Conservation (phyloP, 345 rosid species). For the Microcos paniculata region DNA sequence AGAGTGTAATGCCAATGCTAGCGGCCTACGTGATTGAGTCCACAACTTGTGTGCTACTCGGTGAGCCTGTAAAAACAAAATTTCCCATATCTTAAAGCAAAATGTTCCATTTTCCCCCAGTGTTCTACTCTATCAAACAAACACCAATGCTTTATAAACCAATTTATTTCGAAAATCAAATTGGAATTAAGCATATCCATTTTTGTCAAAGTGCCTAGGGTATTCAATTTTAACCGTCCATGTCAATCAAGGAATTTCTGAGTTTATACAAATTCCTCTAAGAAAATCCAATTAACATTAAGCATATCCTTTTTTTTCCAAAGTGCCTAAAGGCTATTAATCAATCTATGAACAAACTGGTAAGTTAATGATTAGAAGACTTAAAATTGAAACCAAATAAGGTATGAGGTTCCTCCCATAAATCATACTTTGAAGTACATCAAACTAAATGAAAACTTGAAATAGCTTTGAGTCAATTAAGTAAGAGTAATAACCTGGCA, state of each 20-base stretch:
- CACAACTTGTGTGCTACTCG: slow-evolving; percentile 88
- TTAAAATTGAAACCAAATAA: background rate
- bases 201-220: background rate
- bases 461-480: background rate
- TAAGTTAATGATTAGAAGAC: background rate
- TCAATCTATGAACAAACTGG: background rate
- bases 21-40: slow-evolving; percentile 69
- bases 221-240: background rate
- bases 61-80: slow-evolving; percentile 58
- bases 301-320: background rate
- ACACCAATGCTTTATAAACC: background rate
- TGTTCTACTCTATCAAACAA: background rate
- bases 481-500: slow-evolving; percentile 56
- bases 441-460: background rate
- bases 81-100: background rate
- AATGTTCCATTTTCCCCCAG: background rate
- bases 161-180: background rate
- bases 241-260: background rate
- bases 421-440: background rate
- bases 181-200: background rate
- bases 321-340: background rate
- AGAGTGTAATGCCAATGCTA: slow-evolving; percentile 91
- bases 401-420: background rate
- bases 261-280: no score
- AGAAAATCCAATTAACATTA: background rate